A percentile compares a stretch with the other conserved stretches of the same genome.
phyloP scores from a whole-genome alignment of 192 early-diverging fungal species.

The Dissophora ornata region DNA sequence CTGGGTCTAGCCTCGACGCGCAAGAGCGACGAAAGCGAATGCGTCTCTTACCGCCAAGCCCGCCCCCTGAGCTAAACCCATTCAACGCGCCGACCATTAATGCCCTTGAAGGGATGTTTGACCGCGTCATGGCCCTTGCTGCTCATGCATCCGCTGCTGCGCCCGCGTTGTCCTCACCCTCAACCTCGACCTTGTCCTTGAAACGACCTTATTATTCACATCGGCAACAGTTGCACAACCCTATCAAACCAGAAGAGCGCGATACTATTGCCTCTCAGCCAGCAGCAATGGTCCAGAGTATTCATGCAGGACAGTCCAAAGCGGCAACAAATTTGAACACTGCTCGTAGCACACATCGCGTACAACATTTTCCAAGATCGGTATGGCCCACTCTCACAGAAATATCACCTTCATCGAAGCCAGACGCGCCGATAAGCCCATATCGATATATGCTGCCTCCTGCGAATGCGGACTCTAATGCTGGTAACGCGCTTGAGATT shows the following conservation, averaged over 20 bases:
- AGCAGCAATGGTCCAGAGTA: too few relatives aligned
- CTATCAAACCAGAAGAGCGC: constrained; percentile 18
- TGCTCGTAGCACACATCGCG: too few relatives aligned
- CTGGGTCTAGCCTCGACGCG: constrained; percentile 31
- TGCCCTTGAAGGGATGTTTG: constrained; percentile 44
- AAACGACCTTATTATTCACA: too few relatives aligned
- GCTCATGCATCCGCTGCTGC: background rate
- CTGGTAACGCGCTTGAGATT: background rate
- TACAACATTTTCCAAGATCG: too few relatives aligned
- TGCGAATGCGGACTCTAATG: background rate
- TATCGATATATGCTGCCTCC: constrained; percentile 32
- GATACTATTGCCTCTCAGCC: constrained; percentile 34
- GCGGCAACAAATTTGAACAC: too few relatives aligned
- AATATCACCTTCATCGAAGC: background rate
- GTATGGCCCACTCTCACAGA: too few relatives aligned
- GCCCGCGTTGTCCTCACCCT: too few relatives aligned
- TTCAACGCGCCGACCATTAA: constrained; percentile 38
- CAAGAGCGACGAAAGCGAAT: constrained; percentile 29
- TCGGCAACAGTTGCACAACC: background rate
- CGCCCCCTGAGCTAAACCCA: constrained; percentile 26
- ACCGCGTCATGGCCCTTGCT: constrained; percentile 39
- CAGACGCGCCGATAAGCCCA: background rate
- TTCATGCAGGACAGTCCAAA: too few relatives aligned
- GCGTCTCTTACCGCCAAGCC: constrained; percentile 14
- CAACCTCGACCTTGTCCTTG: too few relatives aligned